phyloP scores from a whole-genome alignment of 352 stramenopile genomes.

The Phytophthora cryptogea region DNA sequence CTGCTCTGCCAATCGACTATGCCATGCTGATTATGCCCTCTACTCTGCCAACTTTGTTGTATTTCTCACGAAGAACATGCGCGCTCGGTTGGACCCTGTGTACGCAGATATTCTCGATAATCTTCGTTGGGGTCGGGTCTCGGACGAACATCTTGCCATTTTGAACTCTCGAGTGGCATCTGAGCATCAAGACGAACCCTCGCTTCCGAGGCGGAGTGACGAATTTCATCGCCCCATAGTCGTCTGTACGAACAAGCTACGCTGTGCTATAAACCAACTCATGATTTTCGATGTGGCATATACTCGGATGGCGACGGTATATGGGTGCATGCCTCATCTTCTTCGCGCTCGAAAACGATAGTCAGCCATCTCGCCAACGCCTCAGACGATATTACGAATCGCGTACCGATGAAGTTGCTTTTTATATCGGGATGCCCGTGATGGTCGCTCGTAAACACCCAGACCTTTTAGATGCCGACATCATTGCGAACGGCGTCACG shows the following conservation, averaged over 20 bases:
- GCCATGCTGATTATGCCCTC: constrained; percentile 10
- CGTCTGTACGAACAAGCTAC: constrained; percentile 5
- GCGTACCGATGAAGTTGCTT: constrained; percentile 20
- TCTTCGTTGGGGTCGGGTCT: constrained; percentile 5
- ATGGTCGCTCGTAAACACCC: constrained; percentile 22
- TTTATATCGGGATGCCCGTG: constrained; percentile 23
- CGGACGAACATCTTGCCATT: not conserved
- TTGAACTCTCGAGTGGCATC: constrained; percentile 7
- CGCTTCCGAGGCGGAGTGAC: not conserved
- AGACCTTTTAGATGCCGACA: not conserved
- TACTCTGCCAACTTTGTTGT: constrained; percentile 31
- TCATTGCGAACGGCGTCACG: constrained; percentile 7
- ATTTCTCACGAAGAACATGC: constrained; percentile 3
- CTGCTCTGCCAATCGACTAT: not conserved
- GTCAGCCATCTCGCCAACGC: constrained; percentile 1
- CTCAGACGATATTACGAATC: constrained; percentile 12
- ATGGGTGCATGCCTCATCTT: constrained; percentile 8
- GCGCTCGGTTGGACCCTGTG: constrained; percentile 1
- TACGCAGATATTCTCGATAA: constrained; percentile 13
- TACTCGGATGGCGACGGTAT: not conserved
- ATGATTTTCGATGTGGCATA: constrained; percentile 10
- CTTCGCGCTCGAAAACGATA: constrained; percentile 1
- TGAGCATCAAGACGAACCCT: not conserved
- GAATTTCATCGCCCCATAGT: constrained; percentile 2
- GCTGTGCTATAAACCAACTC: not conserved